These are phyloP conservation scores for Boletus sp. DNA, from an alignment of 768 basidiomycete genomes.

Conservation along the genomic window DNA sequence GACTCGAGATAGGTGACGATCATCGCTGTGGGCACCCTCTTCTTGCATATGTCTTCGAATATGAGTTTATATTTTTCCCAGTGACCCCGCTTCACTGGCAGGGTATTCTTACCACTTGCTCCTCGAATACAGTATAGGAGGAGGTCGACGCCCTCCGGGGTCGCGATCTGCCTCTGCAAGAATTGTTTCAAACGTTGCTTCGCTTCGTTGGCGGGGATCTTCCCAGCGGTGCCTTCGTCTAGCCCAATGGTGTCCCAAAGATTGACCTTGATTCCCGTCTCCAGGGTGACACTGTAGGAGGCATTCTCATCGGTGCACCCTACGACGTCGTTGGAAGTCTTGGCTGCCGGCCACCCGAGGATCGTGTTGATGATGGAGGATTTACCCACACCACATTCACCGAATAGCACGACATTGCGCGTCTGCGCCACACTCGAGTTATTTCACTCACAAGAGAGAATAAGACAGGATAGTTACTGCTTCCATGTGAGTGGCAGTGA, in stretches of 20 bases:
- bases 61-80: slow-evolving; percentile 23
- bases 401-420: slow-evolving; percentile 37
- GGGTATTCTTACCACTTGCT: slow-evolving; percentile 6
- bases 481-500: slow-evolving; percentile 2
- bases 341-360: slow-evolving; percentile 21
- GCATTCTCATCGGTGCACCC: slow-evolving; percentile 29
- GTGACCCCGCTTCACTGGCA: slow-evolving; percentile 16
- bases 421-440: neutral
- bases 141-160: slow-evolving; percentile 23
- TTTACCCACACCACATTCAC: slow-evolving; percentile 35
- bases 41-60: slow-evolving; percentile 24
- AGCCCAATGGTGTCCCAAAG: slow-evolving; percentile 38
- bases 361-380: slow-evolving; percentile 41
- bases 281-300: slow-evolving; percentile 15
- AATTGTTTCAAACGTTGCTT: slow-evolving; percentile 21
- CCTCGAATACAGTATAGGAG: slow-evolving; percentile 30
- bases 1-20: slow-evolving; percentile 30
- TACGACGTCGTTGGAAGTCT: slow-evolving; percentile 24
- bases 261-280: slow-evolving; percentile 15
- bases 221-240: slow-evolving; percentile 27
- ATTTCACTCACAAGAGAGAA: neutral
- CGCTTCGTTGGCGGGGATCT: slow-evolving; percentile 13
- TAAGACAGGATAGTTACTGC: neutral
- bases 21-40: slow-evolving; percentile 23
- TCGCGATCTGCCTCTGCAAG: slow-evolving; percentile 21